Percentiles rank a stretch among this genome's conserved stretches.
phyloP scores from a whole-genome alignment of 441 rosid genomes.

The Euphorbia schlechtendalii region DNA sequence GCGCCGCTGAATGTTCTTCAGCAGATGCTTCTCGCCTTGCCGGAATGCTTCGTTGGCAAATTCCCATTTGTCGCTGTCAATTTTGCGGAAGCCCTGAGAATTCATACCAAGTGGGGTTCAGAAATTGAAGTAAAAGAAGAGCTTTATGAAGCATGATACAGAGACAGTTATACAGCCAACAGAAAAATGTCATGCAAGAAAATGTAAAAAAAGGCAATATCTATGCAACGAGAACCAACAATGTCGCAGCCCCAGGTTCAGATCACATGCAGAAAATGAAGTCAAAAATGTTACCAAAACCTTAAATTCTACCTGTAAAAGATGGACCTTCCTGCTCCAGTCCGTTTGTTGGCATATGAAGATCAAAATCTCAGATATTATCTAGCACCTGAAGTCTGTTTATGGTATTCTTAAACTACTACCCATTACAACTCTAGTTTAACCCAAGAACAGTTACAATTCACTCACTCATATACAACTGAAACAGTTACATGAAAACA shows the following conservation, averaged over 20 bases:
- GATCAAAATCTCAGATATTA: conserved; percentile 21
- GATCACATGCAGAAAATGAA: conserved; percentile 11
- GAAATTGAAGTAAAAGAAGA: conserved; percentile 20
- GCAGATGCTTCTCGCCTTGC: conserved; percentile 65
- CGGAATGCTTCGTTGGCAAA: conserved; percentile 79
- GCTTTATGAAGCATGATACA: conserved; percentile 10
- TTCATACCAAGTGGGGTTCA: conserved; percentile 29
- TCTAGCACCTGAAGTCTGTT: conserved; percentile 18
- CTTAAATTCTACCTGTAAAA: conserved; percentile 41
- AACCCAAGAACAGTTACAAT: conserved; percentile 6
- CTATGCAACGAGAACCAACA: neutral
- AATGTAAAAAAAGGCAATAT: neutral
- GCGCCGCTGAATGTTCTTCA: conserved; percentile 83
- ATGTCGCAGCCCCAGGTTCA: conserved; percentile 3
- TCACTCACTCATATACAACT: neutral
- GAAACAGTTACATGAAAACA: neutral
- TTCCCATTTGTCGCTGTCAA: conserved; percentile 82
- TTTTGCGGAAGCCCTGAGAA: conserved; percentile 85
- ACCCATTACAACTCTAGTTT: conserved; percentile 5
- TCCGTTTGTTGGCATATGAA: conserved; percentile 19
- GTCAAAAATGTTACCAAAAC: conserved; percentile 19
- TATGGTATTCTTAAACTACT: conserved; percentile 23
- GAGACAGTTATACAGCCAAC: neutral
- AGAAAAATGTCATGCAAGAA: conserved; percentile 13
- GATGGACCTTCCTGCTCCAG: conserved; percentile 10